A percentile compares a stretch with the other conserved stretches of the same genome.
phyloP scores from a whole-genome alignment of 2,329 filamentous ascomycete species.

The Penicillium frequentans region DNA sequence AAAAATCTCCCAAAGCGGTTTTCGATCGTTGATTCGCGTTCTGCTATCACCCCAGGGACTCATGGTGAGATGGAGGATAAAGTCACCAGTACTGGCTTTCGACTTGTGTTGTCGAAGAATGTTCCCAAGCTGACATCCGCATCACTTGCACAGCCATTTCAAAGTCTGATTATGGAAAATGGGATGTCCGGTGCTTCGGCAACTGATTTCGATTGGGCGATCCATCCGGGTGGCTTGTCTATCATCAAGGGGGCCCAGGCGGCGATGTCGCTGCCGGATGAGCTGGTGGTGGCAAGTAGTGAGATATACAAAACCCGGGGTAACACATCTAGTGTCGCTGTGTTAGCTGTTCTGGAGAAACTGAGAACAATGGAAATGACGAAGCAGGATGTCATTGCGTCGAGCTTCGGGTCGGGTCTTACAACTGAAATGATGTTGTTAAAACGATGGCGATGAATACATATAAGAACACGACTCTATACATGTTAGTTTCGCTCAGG shows the following conservation, averaged over 20 bases:
- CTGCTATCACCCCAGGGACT: neutral
- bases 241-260: neutral
- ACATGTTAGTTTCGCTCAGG: too few species aligned
- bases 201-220: neutral
- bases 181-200: neutral
- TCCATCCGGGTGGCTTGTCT: neutral
- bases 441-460: neutral
- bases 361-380: neutral
- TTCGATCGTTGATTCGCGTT: neutral
- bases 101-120: neutral
- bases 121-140: neutral
- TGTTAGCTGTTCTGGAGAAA: neutral
- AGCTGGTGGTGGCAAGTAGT: neutral
- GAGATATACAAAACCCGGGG: neutral
- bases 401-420: neutral
- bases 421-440: neutral
- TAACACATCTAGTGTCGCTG: constrained; percentile 1
- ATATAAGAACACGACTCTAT: too few species aligned
- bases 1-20: neutral
- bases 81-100: neutral
- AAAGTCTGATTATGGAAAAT: neutral
- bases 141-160: neutral
- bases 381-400: neutral
- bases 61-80: neutral
- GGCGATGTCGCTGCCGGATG: neutral